Evolutionary conservation across 768 basidiomycete species (phyloP), one percentile per base, ranked within the genome.

Genomic region (Mycena olivaceomarginata): DNA sequence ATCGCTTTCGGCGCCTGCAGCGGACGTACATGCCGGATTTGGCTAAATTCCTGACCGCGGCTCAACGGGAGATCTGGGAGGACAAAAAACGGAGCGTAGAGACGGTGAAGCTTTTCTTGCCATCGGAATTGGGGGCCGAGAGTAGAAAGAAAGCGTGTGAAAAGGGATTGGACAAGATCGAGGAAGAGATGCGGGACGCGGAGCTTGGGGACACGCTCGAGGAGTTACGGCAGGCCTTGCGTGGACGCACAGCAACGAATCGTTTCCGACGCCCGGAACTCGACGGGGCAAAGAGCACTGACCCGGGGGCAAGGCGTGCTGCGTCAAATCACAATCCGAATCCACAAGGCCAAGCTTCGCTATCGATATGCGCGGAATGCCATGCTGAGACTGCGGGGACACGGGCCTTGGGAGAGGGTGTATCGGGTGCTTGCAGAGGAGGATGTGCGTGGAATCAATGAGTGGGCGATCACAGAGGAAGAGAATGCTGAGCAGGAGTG

Each of bases 321-420:
- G 16, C 59, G 60, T 0, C 70, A 71, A n/a, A 53, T 71, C 31
- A 45, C 13, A 0, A 31, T 71, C 39, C 20, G 41, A 6, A 63
- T 70, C 37, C 70, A 46, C 56, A 70, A 70, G 57, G 67, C 67
- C 4, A 68, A 68, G 40, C 37, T 68, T 6, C 53, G 56, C 6
- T 70, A 62, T 25, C 43, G 70, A 0, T 71, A 71, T 39, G 60
- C 70, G 1, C 45, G 60, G 20, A 64, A 51, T 7, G 70, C 70
- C 16, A 16, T 51, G 5, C 1, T 71, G 59, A 11, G 60, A 5
- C 31, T 71, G 60, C 0, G 31, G 3, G 37, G 46, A 1, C 60
- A 71, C 37, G 70, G 70, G 5, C 25, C 2, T 1, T 71, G 70
- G 70, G 70, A 71, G 39, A 40, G 41, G 70, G 20, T 1, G 8